Base-by-base conservation (phyloP, 1,284 basidiomycete genomes). In the Xerocomus nothofagi region DNA sequence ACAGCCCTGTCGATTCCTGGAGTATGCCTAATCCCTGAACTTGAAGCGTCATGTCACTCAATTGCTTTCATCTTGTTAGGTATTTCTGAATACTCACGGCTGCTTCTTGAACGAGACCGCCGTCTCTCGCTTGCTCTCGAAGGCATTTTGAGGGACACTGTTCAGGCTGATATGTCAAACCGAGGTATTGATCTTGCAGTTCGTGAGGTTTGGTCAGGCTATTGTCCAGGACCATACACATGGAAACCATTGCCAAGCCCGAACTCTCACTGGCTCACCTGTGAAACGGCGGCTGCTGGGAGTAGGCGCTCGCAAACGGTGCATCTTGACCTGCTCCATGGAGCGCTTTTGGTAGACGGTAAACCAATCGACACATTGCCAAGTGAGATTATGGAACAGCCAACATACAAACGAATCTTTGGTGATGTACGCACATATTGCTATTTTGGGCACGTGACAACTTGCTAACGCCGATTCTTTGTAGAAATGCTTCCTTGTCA, bases 291-390 rank as follows among this genome's bases (percentile, higher is more conserved):
- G 1, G 15, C 17, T 0, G 17, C 7, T 0, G 4, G 1, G 7
- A 20, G 30, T 4, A 6, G 8, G 4, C 26, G 2, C 0, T 39
- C 44, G 0, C 44, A 54, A 33, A 36, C 6, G 3, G 12, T 57
- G 12, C 31, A 45, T 1, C 5, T 56, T 2, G 37, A 45, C 20
- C 12, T 56, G 3, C 38, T 57, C 4, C 2, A 42, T 21, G 50
- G 55, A 6, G 4, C 0, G 9, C 15, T 49, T 34, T 42, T 6
- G 60, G 73, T 40, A 75, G 73, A 2, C 62, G 51, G 60, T 4
- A 55, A 65, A 39, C 63, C 68, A 1, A 39, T 75, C 4, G 68
- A 68, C 6, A 64, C 65, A n/a, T 60, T 79, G 17, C 74, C 74
- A 0, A 33, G 23, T 3, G 41, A 49, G 0, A 71, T 76, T 17